Percentiles rank a stretch among this genome's conserved stretches.
These are phyloP conservation scores for Oxytropis ochrocephala DNA, from an alignment of 306 rosid species.

Conservation along the genomic window DNA sequence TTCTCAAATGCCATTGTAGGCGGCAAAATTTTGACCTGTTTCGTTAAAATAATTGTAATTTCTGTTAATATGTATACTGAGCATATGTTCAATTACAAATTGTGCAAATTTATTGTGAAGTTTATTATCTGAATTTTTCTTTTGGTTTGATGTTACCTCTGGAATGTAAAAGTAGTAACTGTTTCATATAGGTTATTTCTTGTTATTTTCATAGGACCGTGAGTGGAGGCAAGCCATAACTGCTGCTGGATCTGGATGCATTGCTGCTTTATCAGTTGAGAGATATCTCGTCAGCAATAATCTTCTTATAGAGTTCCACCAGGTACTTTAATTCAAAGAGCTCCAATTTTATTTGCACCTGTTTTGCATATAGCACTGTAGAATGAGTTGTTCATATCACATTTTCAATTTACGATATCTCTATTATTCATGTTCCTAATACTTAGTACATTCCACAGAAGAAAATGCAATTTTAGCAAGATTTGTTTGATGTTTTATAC, in stretches of 20 bases:
- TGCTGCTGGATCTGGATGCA: conserved; percentile 96
- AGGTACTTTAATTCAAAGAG: conserved; percentile 45
- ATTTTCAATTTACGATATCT: not conserved
- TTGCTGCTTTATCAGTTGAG: conserved; percentile 93
- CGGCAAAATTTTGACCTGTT: not conserved
- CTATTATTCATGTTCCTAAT: not conserved
- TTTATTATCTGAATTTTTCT: conserved; percentile 11
- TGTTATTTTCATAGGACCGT: conserved; percentile 50
- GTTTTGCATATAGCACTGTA: not conserved
- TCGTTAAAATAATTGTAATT: not conserved
- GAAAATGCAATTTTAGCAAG: not conserved
- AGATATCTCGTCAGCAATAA: conserved; percentile 76
- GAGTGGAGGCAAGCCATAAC: conserved; percentile 99
- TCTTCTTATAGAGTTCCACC: conserved; percentile 92
- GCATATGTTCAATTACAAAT: not conserved
- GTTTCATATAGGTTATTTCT: not conserved
- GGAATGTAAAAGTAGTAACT: not conserved
- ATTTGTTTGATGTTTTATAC: not conserved
- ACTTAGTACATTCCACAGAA: not conserved
- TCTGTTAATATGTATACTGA: not conserved
- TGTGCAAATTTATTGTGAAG: not conserved
- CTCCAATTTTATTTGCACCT: conserved; percentile 9
- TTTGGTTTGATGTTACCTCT: conserved; percentile 12
- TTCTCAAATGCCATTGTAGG: conserved; percentile 11
- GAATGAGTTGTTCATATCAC: not conserved